A percentile compares a stretch with the other conserved stretches of the same genome.
Conservation (phyloP, 768 basidiomycete genomes). For the Boletus subcaerulescens region DNA sequence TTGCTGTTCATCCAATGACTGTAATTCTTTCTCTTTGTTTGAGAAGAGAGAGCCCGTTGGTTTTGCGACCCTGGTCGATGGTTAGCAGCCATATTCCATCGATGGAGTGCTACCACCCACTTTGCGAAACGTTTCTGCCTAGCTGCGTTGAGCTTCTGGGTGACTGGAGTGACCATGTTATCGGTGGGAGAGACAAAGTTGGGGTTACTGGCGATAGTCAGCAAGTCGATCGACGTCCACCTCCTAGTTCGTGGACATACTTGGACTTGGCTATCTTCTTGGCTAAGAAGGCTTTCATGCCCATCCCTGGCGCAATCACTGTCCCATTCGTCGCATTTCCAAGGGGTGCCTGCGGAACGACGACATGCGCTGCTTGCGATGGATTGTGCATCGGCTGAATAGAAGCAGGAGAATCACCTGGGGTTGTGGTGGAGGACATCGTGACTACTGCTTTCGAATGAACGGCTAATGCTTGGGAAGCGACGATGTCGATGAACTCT, state of each 20-base stretch:
- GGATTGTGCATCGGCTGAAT: slow-evolving; percentile 88
- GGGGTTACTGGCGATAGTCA: slow-evolving; percentile 61
- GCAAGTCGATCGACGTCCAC: neutral
- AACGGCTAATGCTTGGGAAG: neutral
- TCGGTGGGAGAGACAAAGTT: slow-evolving; percentile 92
- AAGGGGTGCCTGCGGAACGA: slow-evolving; percentile 76
- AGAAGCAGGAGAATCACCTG: slow-evolving; percentile 65
- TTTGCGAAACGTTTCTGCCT: slow-evolving; percentile 93
- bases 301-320: slow-evolving; percentile 65
- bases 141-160: slow-evolving; percentile 86
- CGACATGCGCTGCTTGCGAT: slow-evolving; percentile 71
- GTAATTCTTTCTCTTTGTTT: slow-evolving; percentile 34
- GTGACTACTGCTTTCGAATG: slow-evolving; percentile 16
- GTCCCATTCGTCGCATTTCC: slow-evolving; percentile 59
- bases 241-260: slow-evolving; percentile 45
- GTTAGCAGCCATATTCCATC: slow-evolving; percentile 4
- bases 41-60: slow-evolving; percentile 60
- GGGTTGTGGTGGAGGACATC: slow-evolving; percentile 57
- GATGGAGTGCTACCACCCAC: slow-evolving; percentile 43
- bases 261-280: slow-evolving; percentile 90
- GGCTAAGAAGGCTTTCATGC: slow-evolving; percentile 86
- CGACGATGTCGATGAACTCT: neutral
- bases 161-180: slow-evolving; percentile 89
- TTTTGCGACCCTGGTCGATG: slow-evolving; percentile 49
- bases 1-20: slow-evolving; percentile 29